A percentile compares a stretch with the other conserved stretches of the same genome.
These are phyloP conservation scores for Candida verbasci DNA, from an alignment of 805 yeast species.

Conservation along the genomic window DNA sequence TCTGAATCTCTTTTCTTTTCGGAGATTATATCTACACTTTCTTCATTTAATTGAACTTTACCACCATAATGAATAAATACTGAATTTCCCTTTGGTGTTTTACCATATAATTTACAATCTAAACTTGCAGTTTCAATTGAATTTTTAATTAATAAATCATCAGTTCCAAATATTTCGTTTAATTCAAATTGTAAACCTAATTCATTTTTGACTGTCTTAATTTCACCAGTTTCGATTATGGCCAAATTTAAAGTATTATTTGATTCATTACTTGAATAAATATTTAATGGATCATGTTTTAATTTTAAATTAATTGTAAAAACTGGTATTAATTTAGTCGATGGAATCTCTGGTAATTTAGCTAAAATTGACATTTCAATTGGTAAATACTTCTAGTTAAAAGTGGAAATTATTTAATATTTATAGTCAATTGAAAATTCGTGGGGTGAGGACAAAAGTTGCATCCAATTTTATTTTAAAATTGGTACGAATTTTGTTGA, in stretches of 20 bases:
- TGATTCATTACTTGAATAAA: conserved; percentile 14
- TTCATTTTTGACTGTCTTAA: conserved; percentile 25
- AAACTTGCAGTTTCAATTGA: conserved; percentile 25
- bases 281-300: conserved; percentile 15
- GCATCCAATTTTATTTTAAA: background rate
- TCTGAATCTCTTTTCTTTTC: conserved; percentile 24
- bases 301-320: conserved; percentile 24
- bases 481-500: background rate
- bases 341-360: conserved; percentile 13
- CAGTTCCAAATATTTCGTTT: conserved; percentile 36
- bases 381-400: too few relatives aligned
- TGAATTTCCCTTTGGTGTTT: conserved; percentile 40
- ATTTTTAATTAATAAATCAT: conserved; percentile 40
- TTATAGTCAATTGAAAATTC: too few relatives aligned
- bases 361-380: conserved; percentile 1
- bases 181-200: conserved; percentile 30
- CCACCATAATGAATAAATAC: conserved; percentile 47
- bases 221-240: conserved; percentile 22
- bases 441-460: background rate
- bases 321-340: conserved; percentile 26
- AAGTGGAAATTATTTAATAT: too few relatives aligned
- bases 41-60: conserved; percentile 35
- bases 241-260: conserved; percentile 19
- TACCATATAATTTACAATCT: conserved; percentile 49
- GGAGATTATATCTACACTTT: conserved; percentile 28